A percentile compares a stretch with the other conserved stretches of the same genome.
phyloP scores from a whole-genome alignment of 1,284 basidiomycete species.

The Cystobasidium slooffiae region DNA sequence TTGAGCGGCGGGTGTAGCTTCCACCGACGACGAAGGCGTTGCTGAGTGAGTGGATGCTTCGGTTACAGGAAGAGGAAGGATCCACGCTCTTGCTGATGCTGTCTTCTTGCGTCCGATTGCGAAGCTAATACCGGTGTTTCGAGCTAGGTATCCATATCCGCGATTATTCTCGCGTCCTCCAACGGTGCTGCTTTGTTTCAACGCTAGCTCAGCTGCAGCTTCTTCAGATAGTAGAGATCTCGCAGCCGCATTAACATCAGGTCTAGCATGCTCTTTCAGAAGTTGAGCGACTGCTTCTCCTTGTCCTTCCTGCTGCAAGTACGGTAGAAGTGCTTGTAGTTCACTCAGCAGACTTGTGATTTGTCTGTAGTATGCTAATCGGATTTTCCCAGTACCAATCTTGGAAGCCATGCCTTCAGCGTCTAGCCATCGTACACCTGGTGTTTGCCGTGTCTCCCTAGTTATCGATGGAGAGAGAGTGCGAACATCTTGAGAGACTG shows the following conservation, averaged over 20 bases:
- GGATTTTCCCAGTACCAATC: slow-evolving; percentile 24
- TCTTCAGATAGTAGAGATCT: slow-evolving; percentile 10
- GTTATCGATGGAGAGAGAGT: not conserved
- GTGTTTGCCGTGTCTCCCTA: slow-evolving; percentile 6
- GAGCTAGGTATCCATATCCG: slow-evolving; percentile 33
- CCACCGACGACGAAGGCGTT: slow-evolving; percentile 43
- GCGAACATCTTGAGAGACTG: slow-evolving; percentile 44
- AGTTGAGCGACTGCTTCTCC: slow-evolving; percentile 21
- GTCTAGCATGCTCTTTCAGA: slow-evolving; percentile 16
- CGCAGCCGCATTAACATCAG: not conserved
- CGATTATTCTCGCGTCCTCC: slow-evolving; percentile 16
- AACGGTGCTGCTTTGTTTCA: not conserved
- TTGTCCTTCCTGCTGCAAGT: slow-evolving; percentile 21
- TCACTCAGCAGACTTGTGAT: slow-evolving; percentile 38
- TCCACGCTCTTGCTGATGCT: slow-evolving; percentile 86
- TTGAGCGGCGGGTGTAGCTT: slow-evolving; percentile 8
- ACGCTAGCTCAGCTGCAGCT: not conserved
- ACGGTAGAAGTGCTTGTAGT: slow-evolving; percentile 29
- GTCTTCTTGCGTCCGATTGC: slow-evolving; percentile 83
- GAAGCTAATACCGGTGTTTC: slow-evolving; percentile 71
- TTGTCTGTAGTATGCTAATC: slow-evolving; percentile 41
- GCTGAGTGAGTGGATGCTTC: slow-evolving; percentile 32
- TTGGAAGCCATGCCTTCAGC: slow-evolving; percentile 34
- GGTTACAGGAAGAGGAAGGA: slow-evolving; percentile 68
- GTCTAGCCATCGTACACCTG: slow-evolving; percentile 12